These are phyloP conservation scores for Neoboletus magnificus DNA, from an alignment of 768 basidiomycete genomes.

Conservation along the genomic window DNA sequence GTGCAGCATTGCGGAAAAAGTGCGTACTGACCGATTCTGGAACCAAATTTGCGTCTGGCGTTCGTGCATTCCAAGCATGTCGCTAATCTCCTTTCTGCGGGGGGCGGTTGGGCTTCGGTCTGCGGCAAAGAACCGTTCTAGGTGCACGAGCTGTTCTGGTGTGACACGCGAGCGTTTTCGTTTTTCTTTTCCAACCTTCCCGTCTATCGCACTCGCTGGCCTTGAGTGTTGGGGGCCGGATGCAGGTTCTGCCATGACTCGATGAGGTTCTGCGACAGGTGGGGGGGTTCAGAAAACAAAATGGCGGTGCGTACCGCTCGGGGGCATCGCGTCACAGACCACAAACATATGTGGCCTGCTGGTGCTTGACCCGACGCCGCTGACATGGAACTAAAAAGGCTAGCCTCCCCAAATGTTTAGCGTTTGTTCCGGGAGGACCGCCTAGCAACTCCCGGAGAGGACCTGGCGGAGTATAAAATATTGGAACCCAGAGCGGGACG, in stretches of 20 bases:
- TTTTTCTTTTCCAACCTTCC: constrained; percentile 48
- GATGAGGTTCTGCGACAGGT: constrained; percentile 25
- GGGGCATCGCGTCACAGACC: constrained; percentile 21
- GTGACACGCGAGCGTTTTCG: constrained; percentile 77
- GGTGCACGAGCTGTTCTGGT: constrained; percentile 71
- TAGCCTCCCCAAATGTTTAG: constrained; percentile 16
- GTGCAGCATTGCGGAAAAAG: background rate
- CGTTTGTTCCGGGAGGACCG: constrained; percentile 26
- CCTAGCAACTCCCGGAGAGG: constrained; percentile 32
- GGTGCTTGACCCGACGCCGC: constrained; percentile 23
- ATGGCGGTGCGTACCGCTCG: constrained; percentile 21
- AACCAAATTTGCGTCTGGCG: constrained; percentile 91
- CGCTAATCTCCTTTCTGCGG: constrained; percentile 69
- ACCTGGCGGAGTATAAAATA: constrained; percentile 17
- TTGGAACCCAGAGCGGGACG: constrained; percentile 5
- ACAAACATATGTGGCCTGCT: constrained; percentile 27
- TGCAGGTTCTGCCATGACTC: constrained; percentile 28
- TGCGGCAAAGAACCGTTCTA: constrained; percentile 65
- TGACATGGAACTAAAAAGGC: constrained; percentile 31
- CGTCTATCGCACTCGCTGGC: constrained; percentile 25
- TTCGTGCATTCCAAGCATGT: constrained; percentile 76
- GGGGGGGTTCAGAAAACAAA: constrained; percentile 26
- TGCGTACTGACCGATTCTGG: constrained; percentile 58
- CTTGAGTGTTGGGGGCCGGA: constrained; percentile 37
- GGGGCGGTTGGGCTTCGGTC: constrained; percentile 73